A percentile compares a stretch with the other conserved stretches of the same genome.
Conservation (phyloP, 2,329 filamentous ascomycete species). For the Fusarium tuaranense region DNA sequence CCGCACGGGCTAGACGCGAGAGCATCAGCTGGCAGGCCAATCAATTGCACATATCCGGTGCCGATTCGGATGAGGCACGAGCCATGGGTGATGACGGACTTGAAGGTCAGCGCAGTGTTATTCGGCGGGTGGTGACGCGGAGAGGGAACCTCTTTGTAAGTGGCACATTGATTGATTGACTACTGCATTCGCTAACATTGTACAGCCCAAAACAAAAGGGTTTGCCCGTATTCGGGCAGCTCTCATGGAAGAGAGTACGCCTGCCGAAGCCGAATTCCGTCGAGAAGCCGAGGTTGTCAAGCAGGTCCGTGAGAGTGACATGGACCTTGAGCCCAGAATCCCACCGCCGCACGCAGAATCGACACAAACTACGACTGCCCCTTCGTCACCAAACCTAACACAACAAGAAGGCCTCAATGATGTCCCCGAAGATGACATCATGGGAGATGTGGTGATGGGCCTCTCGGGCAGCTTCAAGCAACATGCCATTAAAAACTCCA, state of each 20-base stretch:
- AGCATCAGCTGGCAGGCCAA: constrained; percentile 93
- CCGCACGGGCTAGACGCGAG: constrained; percentile 75
- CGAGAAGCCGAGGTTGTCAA: constrained; percentile 96
- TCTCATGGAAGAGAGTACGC: constrained; percentile 86
- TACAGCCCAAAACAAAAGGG: constrained; percentile 91
- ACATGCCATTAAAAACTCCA: constrained; percentile 78
- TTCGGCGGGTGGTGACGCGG: constrained; percentile 84
- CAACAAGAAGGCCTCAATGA: constrained; percentile 75
- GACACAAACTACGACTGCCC: constrained; percentile 66
- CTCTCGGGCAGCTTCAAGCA: constrained; percentile 79
- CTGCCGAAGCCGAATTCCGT: constrained; percentile 87
- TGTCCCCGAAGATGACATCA: constrained; percentile 76
- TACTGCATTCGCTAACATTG: constrained; percentile 43
- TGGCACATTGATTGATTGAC: constrained; percentile 25
- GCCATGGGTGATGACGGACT: constrained; percentile 73
- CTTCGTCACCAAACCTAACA: constrained; percentile 77
- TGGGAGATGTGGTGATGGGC: constrained; percentile 64
- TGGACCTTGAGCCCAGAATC: constrained; percentile 65
- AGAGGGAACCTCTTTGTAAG: constrained; percentile 89
- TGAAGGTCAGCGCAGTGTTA: constrained; percentile 77
- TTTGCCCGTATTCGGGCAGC: constrained; percentile 94
- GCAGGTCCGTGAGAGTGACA: constrained; percentile 92
- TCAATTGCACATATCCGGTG: constrained; percentile 84
- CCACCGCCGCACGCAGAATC: constrained; percentile 55
- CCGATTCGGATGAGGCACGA: constrained; percentile 73